phyloP scores from a whole-genome alignment of 148 eudicot genomes.

The Vaccinium darrowii region DNA sequence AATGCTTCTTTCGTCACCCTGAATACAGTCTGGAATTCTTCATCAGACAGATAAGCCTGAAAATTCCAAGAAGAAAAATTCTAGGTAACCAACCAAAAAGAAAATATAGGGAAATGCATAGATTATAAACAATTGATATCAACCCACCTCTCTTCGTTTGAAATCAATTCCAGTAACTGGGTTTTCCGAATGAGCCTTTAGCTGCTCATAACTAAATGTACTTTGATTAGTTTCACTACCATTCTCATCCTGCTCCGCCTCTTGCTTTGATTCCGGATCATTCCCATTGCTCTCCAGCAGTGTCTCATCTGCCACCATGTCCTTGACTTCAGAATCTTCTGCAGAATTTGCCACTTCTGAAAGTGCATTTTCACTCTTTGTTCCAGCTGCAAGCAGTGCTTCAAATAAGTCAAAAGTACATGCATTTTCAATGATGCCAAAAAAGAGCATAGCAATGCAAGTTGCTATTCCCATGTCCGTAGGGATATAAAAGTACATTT shows the following conservation, averaged over 20 bases:
- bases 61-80: slow-evolving; percentile 12
- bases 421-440: not conserved
- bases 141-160: slow-evolving; percentile 91
- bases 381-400: slow-evolving; percentile 32
- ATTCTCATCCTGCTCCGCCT: slow-evolving; percentile 52
- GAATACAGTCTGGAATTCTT: slow-evolving; percentile 73
- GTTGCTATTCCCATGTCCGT: not conserved
- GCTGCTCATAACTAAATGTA: slow-evolving; percentile 75
- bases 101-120: not conserved
- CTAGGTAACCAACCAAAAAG: not conserved
- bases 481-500: not conserved
- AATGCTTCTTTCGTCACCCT: slow-evolving; percentile 74
- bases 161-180: slow-evolving; percentile 96
- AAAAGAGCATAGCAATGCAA: not conserved
- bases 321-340: slow-evolving; percentile 46
- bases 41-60: slow-evolving; percentile 88
- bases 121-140: not conserved
- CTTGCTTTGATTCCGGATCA: slow-evolving; percentile 49
- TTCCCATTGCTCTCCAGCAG: slow-evolving; percentile 42
- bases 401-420: not conserved
- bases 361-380: slow-evolving; percentile 42
- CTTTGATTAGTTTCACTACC: slow-evolving; percentile 54
- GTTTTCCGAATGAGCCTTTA: slow-evolving; percentile 75
- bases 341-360: slow-evolving; percentile 47
- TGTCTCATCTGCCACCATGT: slow-evolving; percentile 36